phyloP scores from a whole-genome alignment of 2,329 filamentous ascomycete genomes.

The Botrytis pseudocinerea region DNA sequence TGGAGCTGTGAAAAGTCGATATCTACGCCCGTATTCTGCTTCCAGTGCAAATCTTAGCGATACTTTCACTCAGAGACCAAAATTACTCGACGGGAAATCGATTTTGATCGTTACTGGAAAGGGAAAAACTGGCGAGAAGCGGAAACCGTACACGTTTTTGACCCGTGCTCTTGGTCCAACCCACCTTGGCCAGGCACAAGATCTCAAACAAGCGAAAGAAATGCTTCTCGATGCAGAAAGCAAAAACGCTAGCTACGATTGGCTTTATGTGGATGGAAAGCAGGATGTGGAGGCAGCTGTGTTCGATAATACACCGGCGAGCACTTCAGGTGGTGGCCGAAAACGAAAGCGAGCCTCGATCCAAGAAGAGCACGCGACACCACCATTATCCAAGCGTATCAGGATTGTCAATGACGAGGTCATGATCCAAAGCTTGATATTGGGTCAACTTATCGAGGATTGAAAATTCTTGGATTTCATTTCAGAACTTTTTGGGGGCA shows the following conservation, averaged over 20 bases:
- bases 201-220: constrained; percentile 63
- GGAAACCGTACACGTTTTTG: constrained; percentile 76
- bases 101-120: constrained; percentile 73
- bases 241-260: constrained; percentile 60
- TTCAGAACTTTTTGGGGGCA: background rate
- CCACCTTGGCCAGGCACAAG: constrained; percentile 63
- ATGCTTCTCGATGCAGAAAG: constrained; percentile 54
- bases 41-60: constrained; percentile 55
- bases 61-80: constrained; percentile 60
- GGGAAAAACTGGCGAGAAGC: constrained; percentile 60
- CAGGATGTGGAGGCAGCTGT: constrained; percentile 48
- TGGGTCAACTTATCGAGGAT: constrained; percentile 67
- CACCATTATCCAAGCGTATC: constrained; percentile 52
- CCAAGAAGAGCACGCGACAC: constrained; percentile 38
- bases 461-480: background rate
- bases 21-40: constrained; percentile 62
- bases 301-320: constrained; percentile 34
- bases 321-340: constrained; percentile 41
- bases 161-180: constrained; percentile 75
- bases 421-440: constrained; percentile 87
- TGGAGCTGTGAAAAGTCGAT: constrained; percentile 74
- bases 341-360: constrained; percentile 48
- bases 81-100: constrained; percentile 62
- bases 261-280: constrained; percentile 73
- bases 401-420: constrained; percentile 79